phyloP scores from a whole-genome alignment of 1,284 basidiomycete genomes.

The Erythrobasidium hasegawianum region DNA sequence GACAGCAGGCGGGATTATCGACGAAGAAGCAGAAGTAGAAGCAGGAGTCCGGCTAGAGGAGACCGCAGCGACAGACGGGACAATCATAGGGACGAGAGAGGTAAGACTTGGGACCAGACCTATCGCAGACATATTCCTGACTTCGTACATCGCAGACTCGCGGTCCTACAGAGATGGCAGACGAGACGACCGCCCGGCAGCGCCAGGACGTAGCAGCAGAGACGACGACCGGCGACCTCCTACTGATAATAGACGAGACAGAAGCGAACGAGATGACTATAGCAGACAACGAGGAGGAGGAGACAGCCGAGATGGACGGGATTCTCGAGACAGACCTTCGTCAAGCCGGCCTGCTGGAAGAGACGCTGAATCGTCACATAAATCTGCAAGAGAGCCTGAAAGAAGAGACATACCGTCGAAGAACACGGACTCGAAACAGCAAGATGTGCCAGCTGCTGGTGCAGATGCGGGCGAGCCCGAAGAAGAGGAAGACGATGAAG shows the following conservation, averaged over 20 bases:
- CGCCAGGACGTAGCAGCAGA: too few species aligned
- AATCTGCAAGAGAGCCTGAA: not conserved
- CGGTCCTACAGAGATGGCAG: not conserved
- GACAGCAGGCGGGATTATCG: not conserved
- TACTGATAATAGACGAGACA: not conserved
- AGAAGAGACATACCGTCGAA: not conserved
- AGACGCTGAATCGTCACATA: not conserved
- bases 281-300: not conserved
- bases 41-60: not conserved
- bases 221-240: too few species aligned
- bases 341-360: too few species aligned
- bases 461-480: slow-evolving; percentile 49
- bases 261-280: not conserved
- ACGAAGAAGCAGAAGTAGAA: not conserved
- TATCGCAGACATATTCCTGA: too few species aligned
- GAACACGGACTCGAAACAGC: not conserved
- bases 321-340: not conserved
- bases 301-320: not conserved
- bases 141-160: not conserved
- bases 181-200: not conserved
- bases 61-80: too few species aligned
- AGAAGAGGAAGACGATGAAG: slow-evolving; percentile 61
- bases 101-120: too few species aligned
- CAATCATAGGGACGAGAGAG: not conserved
- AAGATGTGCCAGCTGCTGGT: not conserved